phyloP scores from a whole-genome alignment of 257 asterid species.

The Solanum clarkiae region DNA sequence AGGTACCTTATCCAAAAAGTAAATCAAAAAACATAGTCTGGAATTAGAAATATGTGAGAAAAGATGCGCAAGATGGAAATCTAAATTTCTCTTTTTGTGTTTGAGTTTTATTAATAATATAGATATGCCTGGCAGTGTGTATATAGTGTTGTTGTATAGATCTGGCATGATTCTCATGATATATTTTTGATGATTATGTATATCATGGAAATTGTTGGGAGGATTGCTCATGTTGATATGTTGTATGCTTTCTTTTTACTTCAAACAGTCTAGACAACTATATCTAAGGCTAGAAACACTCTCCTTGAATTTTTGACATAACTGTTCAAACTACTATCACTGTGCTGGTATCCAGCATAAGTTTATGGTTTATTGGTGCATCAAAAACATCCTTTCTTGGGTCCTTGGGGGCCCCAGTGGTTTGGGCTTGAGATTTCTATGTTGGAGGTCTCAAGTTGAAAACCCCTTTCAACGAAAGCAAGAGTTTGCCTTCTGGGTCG shows the following conservation, averaged over 20 bases:
- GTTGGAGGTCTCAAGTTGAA: too few relatives aligned
- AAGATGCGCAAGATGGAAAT: not conserved
- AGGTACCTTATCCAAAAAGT: not conserved
- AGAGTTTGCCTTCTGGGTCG: too few relatives aligned
- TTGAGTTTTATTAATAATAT: not conserved
- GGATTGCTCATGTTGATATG: not conserved
- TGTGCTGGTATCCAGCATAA: not conserved
- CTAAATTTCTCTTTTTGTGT: not conserved
- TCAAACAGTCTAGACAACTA: not conserved
- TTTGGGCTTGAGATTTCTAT: too few relatives aligned
- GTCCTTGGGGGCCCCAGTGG: too few relatives aligned
- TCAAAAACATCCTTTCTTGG: not conserved
- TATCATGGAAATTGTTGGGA: not conserved
- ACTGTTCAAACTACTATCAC: not conserved
- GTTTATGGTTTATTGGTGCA: not conserved
- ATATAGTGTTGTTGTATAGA: not conserved
- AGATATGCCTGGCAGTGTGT: not conserved
- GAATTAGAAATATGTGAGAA: not conserved
- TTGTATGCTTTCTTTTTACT: not conserved
- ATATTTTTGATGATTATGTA: not conserved
- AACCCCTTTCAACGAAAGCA: too few relatives aligned
- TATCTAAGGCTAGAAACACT: not conserved
- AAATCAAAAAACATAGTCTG: not conserved
- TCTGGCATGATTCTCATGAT: not conserved
- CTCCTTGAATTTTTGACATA: not conserved